phyloP scores from a whole-genome alignment of 1,284 basidiomycete species.

The Sanghuangporus sanghuang region DNA sequence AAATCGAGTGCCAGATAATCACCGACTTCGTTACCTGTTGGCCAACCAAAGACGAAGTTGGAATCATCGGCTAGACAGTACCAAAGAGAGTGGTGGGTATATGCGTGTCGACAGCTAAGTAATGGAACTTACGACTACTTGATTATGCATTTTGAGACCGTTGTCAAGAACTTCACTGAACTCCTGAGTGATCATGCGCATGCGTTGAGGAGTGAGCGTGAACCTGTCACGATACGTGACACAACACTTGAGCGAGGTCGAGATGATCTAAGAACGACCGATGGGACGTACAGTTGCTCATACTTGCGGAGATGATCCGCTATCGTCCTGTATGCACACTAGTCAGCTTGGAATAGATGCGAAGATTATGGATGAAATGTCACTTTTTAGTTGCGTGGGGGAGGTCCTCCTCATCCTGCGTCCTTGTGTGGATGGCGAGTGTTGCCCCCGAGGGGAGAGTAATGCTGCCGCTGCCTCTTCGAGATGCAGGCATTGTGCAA shows the following conservation, averaged over 20 bases:
- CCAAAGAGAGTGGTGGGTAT: not conserved
- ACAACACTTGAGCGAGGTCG: not conserved
- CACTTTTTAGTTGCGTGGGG: slow-evolving; percentile 87
- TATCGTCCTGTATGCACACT: slow-evolving; percentile 58
- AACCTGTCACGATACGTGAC: not conserved
- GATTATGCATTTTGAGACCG: slow-evolving; percentile 78
- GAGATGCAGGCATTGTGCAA: slow-evolving; percentile 53
- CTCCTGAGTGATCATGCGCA: slow-evolving; percentile 96
- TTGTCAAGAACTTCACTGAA: slow-evolving; percentile 90
- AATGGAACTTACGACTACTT: slow-evolving; percentile 76
- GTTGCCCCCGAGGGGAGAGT: slow-evolving; percentile 69
- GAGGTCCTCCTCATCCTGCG: no score
- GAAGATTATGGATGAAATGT: slow-evolving; percentile 18
- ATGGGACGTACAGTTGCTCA: slow-evolving; percentile 63
- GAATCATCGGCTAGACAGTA: slow-evolving; percentile 80
- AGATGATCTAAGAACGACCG: slow-evolving; percentile 8
- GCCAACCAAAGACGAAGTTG: slow-evolving; percentile 99
- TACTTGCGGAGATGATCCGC: slow-evolving; percentile 86
- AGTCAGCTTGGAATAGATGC: not conserved
- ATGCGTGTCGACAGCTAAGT: no score
- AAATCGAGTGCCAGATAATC: no score
- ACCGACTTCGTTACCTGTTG: slow-evolving; percentile 83
- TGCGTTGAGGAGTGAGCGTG: slow-evolving; percentile 86
- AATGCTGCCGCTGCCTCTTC: slow-evolving; percentile 71
- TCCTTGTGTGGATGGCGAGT: slow-evolving; percentile 73